Base-by-base conservation (phyloP, 495 filamentous ascomycete genomes). In the Penicillium pulvis region DNA sequence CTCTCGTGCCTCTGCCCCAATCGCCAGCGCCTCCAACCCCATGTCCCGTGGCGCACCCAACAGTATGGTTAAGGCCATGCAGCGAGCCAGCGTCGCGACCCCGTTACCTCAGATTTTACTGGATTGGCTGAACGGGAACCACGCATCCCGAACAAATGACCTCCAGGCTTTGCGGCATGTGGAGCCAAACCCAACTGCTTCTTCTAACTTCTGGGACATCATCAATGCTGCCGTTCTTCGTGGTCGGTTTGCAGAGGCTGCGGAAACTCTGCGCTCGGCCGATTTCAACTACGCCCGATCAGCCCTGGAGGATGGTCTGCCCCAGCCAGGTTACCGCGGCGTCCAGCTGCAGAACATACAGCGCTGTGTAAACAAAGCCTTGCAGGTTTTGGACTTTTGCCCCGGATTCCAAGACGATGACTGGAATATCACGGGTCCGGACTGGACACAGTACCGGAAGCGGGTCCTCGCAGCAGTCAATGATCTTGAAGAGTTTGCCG, bases 371-470 rank as follows among this genome's bases (percentile, higher is more conserved):
- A 84, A 85, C 54, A 83, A 82, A 51, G 84, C 86, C 23, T 81
- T 87, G 42, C 69, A 83, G 16, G 71, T 90, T 19, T 74, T 97
- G 17, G 81, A 89, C 59, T 75, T 79, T 24, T 95, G 90, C 62
- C 93, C 93, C 12, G 84, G 83, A 14, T 66, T 83, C 24, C 76
- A 74, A 54, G 70, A 78, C 42, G 74, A 74, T 51, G 82, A 91
- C 59, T 97, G 92, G 92, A 84, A 95, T 61, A 82, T 91, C 39
- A 83, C 79, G 41, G 85, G 84, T 23, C 78, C 78, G 48, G 90
- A 92, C 49, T 97, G 93, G 93, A 81, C 77, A 4, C 61, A 90
- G 17, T 96, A 91, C 65, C 83, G 93, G 48, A 85, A 87, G 54
- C 82, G 85, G 11, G 84, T 90, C 10, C 74, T 83, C 28, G 80